phyloP scores from a whole-genome alignment of 805 yeast genomes.

The Diddensiella santjacobensis region DNA sequence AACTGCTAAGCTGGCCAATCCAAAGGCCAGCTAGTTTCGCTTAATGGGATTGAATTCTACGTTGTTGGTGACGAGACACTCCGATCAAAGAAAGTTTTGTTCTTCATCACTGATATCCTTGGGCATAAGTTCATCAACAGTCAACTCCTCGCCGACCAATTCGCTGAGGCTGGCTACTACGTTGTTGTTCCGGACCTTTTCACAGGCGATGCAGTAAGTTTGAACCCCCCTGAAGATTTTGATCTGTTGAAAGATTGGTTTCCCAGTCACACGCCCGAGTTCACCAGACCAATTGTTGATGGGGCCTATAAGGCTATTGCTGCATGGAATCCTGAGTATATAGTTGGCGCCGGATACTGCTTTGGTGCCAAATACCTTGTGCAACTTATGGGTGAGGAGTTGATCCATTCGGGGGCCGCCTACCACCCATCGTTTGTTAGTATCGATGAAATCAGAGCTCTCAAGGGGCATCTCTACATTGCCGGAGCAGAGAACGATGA shows the following conservation, averaged over 20 bases:
- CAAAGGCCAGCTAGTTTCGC: constrained; percentile 24
- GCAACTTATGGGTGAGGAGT: constrained; percentile 27
- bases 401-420: constrained; percentile 46
- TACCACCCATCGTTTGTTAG: constrained; percentile 82
- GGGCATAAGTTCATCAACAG: constrained; percentile 60
- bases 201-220: constrained; percentile 48
- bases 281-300: constrained; percentile 47
- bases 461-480: constrained; percentile 63
- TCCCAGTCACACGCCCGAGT: constrained; percentile 46
- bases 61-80: constrained; percentile 46
- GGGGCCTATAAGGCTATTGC: constrained; percentile 45
- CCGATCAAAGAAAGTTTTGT: constrained; percentile 46
- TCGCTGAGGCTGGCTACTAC: constrained; percentile 58
- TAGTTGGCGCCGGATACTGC: constrained; percentile 74
- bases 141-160: constrained; percentile 45
- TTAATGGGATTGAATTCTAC: constrained; percentile 41
- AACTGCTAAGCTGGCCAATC: constrained; percentile 28
- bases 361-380: constrained; percentile 74
- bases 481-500: constrained; percentile 72
- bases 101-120: constrained; percentile 60
- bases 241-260: constrained; percentile 46
- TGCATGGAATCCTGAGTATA: constrained; percentile 44
- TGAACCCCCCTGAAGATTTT: constrained; percentile 21
- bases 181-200: constrained; percentile 77
- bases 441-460: constrained; percentile 57